A percentile compares a stretch with the other conserved stretches of the same genome.
Conservation (phyloP, 208 protist genomes). For the Crithidia brevicula region DNA sequence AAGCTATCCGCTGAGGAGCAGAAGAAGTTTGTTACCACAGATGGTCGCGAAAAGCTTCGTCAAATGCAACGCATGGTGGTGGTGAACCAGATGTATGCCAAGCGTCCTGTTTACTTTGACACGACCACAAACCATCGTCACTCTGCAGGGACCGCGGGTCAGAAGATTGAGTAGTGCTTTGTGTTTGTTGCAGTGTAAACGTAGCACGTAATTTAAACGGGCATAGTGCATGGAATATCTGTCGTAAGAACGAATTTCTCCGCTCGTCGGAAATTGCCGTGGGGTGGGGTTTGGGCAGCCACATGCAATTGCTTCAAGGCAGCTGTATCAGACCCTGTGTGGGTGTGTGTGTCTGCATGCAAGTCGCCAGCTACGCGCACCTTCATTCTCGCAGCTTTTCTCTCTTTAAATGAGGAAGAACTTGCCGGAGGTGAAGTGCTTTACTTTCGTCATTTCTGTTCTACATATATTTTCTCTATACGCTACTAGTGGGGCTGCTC, state of each 20-base stretch:
- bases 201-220: too few species aligned
- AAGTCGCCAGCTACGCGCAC: too few species aligned
- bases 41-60: slow-evolving; percentile 60
- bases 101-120: slow-evolving; percentile 76
- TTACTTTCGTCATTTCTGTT: neutral
- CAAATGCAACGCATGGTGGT: slow-evolving; percentile 90
- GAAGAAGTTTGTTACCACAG: slow-evolving; percentile 48
- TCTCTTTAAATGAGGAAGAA: too few species aligned
- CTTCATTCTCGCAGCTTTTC: too few species aligned
- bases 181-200: too few species aligned
- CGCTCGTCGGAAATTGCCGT: too few species aligned
- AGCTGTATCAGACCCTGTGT: too few species aligned
- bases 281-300: too few species aligned
- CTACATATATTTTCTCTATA: neutral
- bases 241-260: too few species aligned
- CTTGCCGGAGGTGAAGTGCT: neutral
- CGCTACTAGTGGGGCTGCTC: neutral
- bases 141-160: neutral
- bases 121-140: slow-evolving; percentile 4
- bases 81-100: slow-evolving; percentile 81
- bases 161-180: slow-evolving; percentile 26
- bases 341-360: too few species aligned
- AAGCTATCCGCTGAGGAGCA: slow-evolving; percentile 60
- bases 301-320: too few species aligned
- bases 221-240: too few species aligned